Evolutionary conservation across 2,329 filamentous ascomycete species (phyloP).

Genomic region (Fusarium decemcellulare): DNA sequence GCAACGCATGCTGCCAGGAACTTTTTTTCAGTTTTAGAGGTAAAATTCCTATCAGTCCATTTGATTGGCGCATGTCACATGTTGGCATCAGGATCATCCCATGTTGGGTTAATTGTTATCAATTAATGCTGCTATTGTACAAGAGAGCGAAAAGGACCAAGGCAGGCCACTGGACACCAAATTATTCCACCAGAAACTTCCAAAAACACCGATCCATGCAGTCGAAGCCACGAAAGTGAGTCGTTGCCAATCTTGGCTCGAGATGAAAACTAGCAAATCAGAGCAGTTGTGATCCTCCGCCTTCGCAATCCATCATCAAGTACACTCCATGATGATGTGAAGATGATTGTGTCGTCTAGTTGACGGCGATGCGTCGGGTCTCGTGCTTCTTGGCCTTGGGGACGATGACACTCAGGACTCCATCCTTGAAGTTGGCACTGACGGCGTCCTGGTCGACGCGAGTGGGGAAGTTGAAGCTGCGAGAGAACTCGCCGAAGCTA

Average conservation of each 20-base stretch:
- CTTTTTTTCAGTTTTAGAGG: too few relatives aligned
- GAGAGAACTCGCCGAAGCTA: conserved; percentile 75
- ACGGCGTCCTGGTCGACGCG: conserved; percentile 75
- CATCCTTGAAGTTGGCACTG: conserved; percentile 74
- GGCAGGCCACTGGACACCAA: conserved; percentile 18
- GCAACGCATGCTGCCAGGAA: too few relatives aligned
- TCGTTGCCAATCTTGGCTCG: conserved; percentile 5
- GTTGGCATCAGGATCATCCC: neutral
- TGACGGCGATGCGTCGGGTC: conserved; percentile 68
- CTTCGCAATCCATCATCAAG: neutral
- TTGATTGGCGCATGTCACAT: neutral
- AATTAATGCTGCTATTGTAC: conserved; percentile 39
- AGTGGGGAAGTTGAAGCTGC: conserved; percentile 77
- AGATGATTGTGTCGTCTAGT: conserved; percentile 52
- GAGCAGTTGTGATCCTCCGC: neutral
- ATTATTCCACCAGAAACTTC: conserved; percentile 23
- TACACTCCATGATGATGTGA: neutral
- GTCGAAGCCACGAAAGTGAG: conserved; percentile 14
- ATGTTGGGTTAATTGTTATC: conserved; percentile 6
- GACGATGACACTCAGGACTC: conserved; percentile 73
- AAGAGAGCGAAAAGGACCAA: conserved; percentile 35
- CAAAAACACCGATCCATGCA: conserved; percentile 40
- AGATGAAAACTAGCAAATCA: neutral
- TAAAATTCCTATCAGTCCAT: neutral
- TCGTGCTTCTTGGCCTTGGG: conserved; percentile 76